Base-by-base conservation (phyloP, 441 rosid species). In the Biscutella auriculata region DNA sequence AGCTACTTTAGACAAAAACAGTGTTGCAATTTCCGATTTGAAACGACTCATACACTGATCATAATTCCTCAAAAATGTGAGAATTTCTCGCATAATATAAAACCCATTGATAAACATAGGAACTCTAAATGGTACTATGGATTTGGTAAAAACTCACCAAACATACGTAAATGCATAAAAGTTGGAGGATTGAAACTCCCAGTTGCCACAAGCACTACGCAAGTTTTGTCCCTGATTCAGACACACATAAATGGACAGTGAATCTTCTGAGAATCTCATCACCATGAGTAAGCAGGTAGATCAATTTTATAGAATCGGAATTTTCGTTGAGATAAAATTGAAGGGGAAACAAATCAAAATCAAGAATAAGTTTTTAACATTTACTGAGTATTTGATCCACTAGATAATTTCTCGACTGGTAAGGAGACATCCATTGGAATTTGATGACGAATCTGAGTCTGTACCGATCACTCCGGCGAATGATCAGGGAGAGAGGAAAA, bases 111-210 rank as follows among this genome's bases (percentile, higher is more conserved):
- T 29, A 19, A 46, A 5, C 37, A 12, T n/a, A 27, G 10, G 8
- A 45, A 17, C 32, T 36, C 13, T 14, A 43, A 35, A 29, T 7
- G 51, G 11, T 1, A 9, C 8, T 23, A 36, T 5, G 9, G 26
- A n/a, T 42, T 0, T 7, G 1, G 21, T 23, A 67, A 16, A 13
- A 52, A 42, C 69, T 65, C n/a, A 73, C 81, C 81, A 65, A 77
- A 73, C 82, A 93, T 73, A 53, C 95, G 96, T 68, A 87, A 64
- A 75, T 87, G 97, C 96, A 93, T 93, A 63, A 73, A 79, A 57
- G 97, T 93, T 3, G 97, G 97, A 73, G 99, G 99, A 74, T 83
- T 93, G 86, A 93, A 93, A 69, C 95, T 82, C 49, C 99, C 96
- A 17, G 88, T 77, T 14, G 86, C 85, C 34, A 89, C 91, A 44